Conservation (phyloP, 2,329 filamentous ascomycete genomes). For the Penicillium sp. region DNA sequence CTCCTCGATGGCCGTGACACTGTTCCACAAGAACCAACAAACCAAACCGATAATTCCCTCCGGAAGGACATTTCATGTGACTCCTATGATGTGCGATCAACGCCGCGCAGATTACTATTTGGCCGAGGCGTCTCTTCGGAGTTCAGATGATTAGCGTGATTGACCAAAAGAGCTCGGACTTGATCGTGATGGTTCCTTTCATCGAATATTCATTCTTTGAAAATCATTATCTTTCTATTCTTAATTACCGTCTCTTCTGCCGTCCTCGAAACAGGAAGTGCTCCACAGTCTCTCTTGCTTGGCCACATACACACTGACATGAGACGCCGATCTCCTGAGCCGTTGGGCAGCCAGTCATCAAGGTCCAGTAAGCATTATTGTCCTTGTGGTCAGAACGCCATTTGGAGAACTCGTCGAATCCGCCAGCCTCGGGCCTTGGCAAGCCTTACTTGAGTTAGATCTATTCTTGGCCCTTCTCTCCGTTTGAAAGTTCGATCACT, state of each 20-base stretch:
- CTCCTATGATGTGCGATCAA: too few relatives aligned
- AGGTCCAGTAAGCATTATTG: constrained; percentile 88
- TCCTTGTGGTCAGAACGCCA: constrained; percentile 84
- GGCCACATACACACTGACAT: too few relatives aligned
- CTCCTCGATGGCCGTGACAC: too few relatives aligned
- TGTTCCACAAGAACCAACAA: too few relatives aligned
- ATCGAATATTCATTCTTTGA: not conserved
- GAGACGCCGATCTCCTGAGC: constrained; percentile 85
- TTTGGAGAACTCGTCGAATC: constrained; percentile 74
- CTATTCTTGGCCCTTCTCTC: not conserved
- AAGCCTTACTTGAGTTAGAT: constrained; percentile 2
- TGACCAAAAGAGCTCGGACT: constrained; percentile 9
- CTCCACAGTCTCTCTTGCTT: too few relatives aligned
- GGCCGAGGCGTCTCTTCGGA: not conserved
- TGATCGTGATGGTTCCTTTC: not conserved
- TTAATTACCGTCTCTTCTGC: too few relatives aligned
- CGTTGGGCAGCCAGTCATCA: constrained; percentile 81
- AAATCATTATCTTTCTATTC: too few relatives aligned
- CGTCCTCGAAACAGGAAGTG: too few relatives aligned
- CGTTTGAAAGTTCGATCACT: too few relatives aligned
- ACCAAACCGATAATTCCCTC: too few relatives aligned
- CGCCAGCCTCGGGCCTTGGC: constrained; percentile 2
- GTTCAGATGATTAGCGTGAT: constrained; percentile 9
- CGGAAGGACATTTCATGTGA: too few relatives aligned
- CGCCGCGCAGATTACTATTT: not conserved